phyloP scores from a whole-genome alignment of 2,329 filamentous ascomycete genomes.

The Cladosporium sp. region DNA sequence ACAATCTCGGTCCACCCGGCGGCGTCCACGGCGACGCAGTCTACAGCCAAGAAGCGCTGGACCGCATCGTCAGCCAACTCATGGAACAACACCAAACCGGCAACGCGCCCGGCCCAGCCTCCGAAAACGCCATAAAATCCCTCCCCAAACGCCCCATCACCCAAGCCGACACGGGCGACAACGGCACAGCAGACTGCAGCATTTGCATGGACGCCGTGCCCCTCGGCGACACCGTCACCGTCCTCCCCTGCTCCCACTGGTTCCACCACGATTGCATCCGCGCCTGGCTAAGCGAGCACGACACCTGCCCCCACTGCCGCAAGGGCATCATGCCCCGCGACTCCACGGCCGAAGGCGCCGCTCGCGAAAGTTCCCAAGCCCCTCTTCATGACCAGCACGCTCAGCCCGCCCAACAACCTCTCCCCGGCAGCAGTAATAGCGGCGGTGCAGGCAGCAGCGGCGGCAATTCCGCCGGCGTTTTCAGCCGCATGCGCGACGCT shows the following conservation, averaged over 20 bases:
- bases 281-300: constrained; percentile 82
- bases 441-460: constrained; percentile 4
- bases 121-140: constrained; percentile 67
- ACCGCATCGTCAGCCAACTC: constrained; percentile 78
- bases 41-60: constrained; percentile 83
- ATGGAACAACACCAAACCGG: constrained; percentile 78
- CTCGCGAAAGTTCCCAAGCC: constrained; percentile 2
- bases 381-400: constrained; percentile 2
- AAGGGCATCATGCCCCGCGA: constrained; percentile 43
- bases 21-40: constrained; percentile 67
- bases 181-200: constrained; percentile 73
- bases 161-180: constrained; percentile 64
- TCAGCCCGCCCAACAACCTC: neutral
- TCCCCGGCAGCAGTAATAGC: neutral
- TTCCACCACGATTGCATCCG: constrained; percentile 81
- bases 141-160: constrained; percentile 65
- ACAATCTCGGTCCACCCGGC: constrained; percentile 33
- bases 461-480: constrained; percentile 23
- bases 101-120: constrained; percentile 76
- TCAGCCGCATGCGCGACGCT: constrained; percentile 31
- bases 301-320: constrained; percentile 83
- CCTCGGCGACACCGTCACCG: constrained; percentile 66
- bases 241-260: constrained; percentile 87
- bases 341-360: neutral
- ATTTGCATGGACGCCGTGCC: constrained; percentile 89